Conservation (phyloP, 345 rosid genomes). For the Eucalyptus curtisii region DNA sequence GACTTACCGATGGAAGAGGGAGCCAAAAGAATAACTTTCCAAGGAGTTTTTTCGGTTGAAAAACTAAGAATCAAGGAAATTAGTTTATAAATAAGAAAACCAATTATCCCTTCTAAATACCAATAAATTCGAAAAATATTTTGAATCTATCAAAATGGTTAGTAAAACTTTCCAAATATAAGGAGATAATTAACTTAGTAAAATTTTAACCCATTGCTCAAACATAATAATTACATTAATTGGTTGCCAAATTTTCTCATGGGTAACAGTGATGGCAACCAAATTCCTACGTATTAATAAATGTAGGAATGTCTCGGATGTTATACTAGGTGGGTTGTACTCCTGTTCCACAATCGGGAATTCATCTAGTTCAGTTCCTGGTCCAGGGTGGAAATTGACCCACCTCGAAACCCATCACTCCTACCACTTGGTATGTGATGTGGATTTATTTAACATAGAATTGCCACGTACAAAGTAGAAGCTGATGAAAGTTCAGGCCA, state of each 20-base stretch:
- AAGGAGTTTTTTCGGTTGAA: not conserved
- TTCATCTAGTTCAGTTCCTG: too few species aligned
- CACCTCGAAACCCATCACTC: too few species aligned
- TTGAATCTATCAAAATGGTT: not conserved
- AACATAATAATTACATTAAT: too few species aligned
- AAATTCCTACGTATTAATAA: not conserved
- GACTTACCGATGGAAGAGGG: not conserved
- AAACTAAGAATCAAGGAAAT: too few species aligned
- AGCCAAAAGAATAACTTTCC: not conserved
- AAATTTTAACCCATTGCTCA: not conserved
- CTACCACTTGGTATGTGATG: not conserved
- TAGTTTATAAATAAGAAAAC: too few species aligned
- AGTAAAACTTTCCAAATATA: too few species aligned
- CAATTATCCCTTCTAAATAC: too few species aligned
- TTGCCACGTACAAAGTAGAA: not conserved
- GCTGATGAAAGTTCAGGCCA: not conserved
- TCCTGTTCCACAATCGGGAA: too few species aligned
- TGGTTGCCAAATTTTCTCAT: not conserved
- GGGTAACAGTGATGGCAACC: fast-evolving
- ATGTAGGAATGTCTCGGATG: not conserved
- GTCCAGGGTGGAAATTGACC: fast-evolving
- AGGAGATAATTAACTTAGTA: not conserved
- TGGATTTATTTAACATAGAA: not conserved
- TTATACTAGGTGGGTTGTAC: too few species aligned
- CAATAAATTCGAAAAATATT: too few species aligned